Base-by-base conservation (phyloP, 768 basidiomycete species). In the Panaeolus papilionaceus region DNA sequence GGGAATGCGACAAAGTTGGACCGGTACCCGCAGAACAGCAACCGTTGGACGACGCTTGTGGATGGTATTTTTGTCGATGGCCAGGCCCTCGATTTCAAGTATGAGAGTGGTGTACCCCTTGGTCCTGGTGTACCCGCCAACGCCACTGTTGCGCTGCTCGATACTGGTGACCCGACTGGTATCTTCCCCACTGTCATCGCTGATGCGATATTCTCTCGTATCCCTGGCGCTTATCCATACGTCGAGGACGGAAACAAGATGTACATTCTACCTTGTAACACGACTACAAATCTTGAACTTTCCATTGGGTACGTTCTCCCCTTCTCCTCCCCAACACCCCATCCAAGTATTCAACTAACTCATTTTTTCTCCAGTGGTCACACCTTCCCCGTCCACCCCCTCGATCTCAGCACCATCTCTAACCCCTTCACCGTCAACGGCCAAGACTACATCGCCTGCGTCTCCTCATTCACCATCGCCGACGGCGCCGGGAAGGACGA, bases 41-140 rank as follows among this genome's bases (percentile, higher is more conserved):
- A 78, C 3, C 74, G 82, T 0, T 85, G 84, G 84, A 82, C 83
- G 44, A 77, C 80, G 33, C 68, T 83, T 37, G 68, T 84, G 42
- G 79, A 80, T 2, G 79, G 77, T 4, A 75, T 85, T 65, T 69
- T 67, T 16, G 77, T 84, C 12, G 76, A 80, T 65, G 78, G 77
- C 0, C 67, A 68, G n/a, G n/a, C 63, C 0, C 45, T 78, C 20
- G 51, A n/a, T n/a, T 74, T 78, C 38, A 51, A 67, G 1, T 58
- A 58, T 37, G 6, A 5, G 1, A 58, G 54, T 28, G 7, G 3
- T 58, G 54, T 58, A 0, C 28, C 54, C 33, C 28, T 58, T 2
- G 54, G 54, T 37, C 54, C 54, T 16, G 76, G 74, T 2, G 74
- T 79, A 4, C 76, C 80, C 7, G 66, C 68, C 0, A 81, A 76